phyloP scores from a whole-genome alignment of 2,329 filamentous ascomycete species.

The Penicillium sp. region DNA sequence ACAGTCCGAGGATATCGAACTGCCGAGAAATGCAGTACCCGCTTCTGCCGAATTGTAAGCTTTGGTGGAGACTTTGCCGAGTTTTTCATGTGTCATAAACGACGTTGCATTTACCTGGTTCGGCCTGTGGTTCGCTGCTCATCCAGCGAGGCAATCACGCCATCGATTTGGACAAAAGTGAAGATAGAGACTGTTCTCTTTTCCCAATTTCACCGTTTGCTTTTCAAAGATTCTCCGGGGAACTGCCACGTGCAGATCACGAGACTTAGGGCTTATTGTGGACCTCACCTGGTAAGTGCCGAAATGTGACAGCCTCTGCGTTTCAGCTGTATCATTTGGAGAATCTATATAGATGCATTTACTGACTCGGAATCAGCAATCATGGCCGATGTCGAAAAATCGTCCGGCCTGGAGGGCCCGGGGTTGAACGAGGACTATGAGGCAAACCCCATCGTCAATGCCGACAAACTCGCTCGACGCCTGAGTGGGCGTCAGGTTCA shows the following conservation, averaged over 20 bases:
- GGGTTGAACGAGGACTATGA: conserved; percentile 7
- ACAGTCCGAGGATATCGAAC: no score
- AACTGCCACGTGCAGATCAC: conserved; percentile 22
- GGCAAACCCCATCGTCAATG: conserved; percentile 28
- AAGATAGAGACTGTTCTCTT: neutral
- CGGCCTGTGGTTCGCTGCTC: conserved; percentile 10
- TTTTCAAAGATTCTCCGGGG: neutral
- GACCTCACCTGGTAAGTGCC: conserved; percentile 7
- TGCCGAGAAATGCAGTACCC: no score
- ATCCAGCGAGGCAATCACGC: conserved; percentile 28
- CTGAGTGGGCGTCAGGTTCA: conserved; percentile 65
- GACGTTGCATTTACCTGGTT: neutral
- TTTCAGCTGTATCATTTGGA: neutral
- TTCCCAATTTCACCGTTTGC: neutral
- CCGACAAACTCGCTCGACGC: conserved; percentile 56
- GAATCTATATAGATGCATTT: neutral
- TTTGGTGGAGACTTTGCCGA: conserved; percentile 7
- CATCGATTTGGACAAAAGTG: conserved; percentile 19
- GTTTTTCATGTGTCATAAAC: conserved; percentile 1
- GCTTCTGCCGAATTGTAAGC: conserved; percentile 2
- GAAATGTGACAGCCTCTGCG: neutral
- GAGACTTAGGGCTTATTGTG: conserved; percentile 14
- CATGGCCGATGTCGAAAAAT: conserved; percentile 30
- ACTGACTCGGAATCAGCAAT: neutral
- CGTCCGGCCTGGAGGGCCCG: conserved; percentile 9